phyloP scores from a whole-genome alignment of 139 green algal species.

The Tetradesmus lagerheimii region DNA sequence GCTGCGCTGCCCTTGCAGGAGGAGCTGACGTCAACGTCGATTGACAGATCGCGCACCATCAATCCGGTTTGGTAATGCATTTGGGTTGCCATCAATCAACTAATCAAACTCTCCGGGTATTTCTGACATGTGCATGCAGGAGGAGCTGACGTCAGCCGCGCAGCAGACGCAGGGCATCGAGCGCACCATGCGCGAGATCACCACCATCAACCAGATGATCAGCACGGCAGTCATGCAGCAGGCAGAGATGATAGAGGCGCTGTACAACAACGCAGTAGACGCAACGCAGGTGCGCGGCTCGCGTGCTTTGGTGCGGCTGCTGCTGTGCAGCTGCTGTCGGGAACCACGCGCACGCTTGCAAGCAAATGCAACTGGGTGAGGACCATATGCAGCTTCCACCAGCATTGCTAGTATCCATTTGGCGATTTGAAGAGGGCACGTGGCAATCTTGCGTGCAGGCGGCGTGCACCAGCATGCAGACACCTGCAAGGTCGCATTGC shows the following conservation, averaged over 20 bases:
- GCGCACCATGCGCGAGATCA: conserved; percentile 78
- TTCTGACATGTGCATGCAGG: no score
- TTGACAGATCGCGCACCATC: no score
- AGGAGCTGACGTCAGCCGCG: conserved; percentile 64
- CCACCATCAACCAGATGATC: conserved; percentile 86
- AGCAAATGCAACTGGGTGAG: neutral
- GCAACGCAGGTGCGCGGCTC: conserved; percentile 27
- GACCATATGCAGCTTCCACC: no score
- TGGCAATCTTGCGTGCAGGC: no score
- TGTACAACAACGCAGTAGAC: conserved; percentile 75
- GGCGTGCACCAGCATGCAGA: no score
- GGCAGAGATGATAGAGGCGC: conserved; percentile 83
- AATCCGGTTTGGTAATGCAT: no score
- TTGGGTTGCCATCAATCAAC: no score
- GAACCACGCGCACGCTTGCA: neutral
- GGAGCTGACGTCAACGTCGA: no score
- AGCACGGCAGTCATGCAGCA: conserved; percentile 77
- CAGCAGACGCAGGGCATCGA: conserved; percentile 67
- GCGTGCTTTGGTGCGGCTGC: neutral
- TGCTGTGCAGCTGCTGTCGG: neutral
- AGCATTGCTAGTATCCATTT: no score
- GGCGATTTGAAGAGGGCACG: no score
- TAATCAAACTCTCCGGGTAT: no score
- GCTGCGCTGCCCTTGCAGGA: neutral
- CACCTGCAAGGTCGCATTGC: no score